These are phyloP conservation scores for Ophiostoma himal-ulmi DNA, from an alignment of 2,329 filamentous ascomycete species.

Conservation along the genomic window DNA sequence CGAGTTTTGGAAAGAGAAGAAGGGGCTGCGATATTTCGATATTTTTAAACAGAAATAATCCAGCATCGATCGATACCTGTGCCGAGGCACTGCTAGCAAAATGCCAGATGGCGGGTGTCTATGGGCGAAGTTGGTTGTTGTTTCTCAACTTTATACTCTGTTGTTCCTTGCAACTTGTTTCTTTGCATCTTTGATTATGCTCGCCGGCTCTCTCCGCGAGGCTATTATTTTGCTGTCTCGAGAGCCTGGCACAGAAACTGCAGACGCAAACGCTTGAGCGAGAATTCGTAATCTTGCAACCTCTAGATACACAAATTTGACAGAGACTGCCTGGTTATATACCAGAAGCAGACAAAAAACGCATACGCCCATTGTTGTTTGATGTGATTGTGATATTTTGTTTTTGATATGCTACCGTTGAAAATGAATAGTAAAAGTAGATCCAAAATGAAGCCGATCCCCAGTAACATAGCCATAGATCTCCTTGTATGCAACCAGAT, in stretches of 20 bases:
- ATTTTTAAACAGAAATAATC: slow-evolving; percentile 21
- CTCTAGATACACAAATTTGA: not conserved
- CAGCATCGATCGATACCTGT: slow-evolving; percentile 2
- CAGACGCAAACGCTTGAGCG: not conserved
- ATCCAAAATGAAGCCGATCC: not conserved
- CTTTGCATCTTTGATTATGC: not conserved
- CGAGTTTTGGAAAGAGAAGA: not conserved
- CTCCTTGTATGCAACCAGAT: not conserved
- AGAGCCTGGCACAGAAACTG: not conserved
- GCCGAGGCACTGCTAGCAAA: not conserved
- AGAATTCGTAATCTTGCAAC: not conserved
- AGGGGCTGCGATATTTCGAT: slow-evolving; percentile 11
- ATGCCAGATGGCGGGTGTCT: not conserved
- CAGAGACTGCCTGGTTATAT: not conserved
- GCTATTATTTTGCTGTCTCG: slow-evolving; percentile 21
- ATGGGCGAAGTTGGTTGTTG: not conserved
- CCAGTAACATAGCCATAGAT: not conserved
- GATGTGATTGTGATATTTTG: not conserved
- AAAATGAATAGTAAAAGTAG: not conserved
- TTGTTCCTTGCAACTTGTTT: not conserved
- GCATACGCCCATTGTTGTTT: not conserved
- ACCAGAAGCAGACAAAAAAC: not conserved
- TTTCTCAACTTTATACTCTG: not conserved
- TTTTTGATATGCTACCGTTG: not conserved
- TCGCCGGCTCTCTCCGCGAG: not conserved